Percentiles rank a stretch among this genome's conserved stretches.
These are phyloP conservation scores for Tolypocladium capitatum DNA, from an alignment of 2,329 filamentous ascomycete genomes.

Conservation along the genomic window DNA sequence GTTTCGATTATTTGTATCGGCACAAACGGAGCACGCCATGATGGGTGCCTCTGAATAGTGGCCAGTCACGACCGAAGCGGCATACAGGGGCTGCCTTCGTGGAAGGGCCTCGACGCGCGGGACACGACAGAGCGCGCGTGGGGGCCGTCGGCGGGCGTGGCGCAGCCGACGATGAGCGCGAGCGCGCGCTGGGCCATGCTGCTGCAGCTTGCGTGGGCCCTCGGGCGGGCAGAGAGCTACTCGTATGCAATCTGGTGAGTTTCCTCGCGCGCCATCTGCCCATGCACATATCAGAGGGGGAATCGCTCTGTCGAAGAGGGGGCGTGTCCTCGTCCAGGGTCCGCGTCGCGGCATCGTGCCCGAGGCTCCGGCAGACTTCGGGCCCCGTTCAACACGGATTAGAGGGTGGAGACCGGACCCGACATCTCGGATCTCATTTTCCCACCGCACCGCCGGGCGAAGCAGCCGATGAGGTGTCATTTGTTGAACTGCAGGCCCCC, in stretches of 20 bases:
- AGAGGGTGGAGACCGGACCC: not conserved
- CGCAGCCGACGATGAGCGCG: slow-evolving; percentile 27
- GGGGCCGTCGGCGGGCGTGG: slow-evolving; percentile 32
- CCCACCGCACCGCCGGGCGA: not conserved
- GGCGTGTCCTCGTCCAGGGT: not conserved
- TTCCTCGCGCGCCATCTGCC: not conserved
- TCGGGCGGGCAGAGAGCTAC: slow-evolving; percentile 28
- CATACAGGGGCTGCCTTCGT: too few species aligned
- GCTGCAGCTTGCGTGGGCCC: slow-evolving; percentile 29
- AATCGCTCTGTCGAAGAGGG: not conserved
- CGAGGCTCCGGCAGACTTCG: not conserved
- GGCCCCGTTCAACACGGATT: not conserved
- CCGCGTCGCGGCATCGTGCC: too few species aligned
- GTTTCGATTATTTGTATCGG: too few species aligned
- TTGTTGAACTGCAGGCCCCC: not conserved
- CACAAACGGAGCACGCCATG: too few species aligned
- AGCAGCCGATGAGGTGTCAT: not conserved
- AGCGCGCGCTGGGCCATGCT: slow-evolving; percentile 30
- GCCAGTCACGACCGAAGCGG: too few species aligned
- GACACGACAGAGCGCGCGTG: slow-evolving; percentile 37
- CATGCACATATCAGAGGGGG: not conserved
- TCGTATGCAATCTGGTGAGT: slow-evolving; percentile 34
- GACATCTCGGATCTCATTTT: not conserved
- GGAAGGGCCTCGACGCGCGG: slow-evolving; percentile 22
- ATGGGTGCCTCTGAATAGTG: too few species aligned